These are phyloP conservation scores for Debaryomyces nepalensis DNA, from an alignment of 1,139 yeast genomes.

Conservation along the genomic window DNA sequence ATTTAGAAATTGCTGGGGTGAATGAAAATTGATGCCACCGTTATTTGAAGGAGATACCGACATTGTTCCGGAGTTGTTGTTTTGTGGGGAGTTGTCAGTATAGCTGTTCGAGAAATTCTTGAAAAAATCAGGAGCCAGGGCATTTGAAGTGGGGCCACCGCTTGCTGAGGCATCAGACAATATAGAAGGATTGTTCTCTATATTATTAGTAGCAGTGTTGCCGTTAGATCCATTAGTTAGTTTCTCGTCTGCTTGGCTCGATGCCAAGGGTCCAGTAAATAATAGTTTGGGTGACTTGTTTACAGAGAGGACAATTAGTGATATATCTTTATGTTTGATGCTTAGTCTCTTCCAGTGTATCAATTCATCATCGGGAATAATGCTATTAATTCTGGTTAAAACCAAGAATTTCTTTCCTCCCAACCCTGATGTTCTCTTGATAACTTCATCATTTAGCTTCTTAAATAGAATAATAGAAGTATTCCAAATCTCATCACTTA, in stretches of 20 bases:
- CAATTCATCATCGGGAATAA: constrained; percentile 78
- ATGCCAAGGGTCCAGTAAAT: constrained; percentile 28
- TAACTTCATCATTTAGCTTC: constrained; percentile 38
- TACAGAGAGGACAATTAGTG: constrained; percentile 75
- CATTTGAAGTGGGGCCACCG: constrained; percentile 7
- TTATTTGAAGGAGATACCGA: constrained; percentile 43
- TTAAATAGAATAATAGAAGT: constrained; percentile 44
- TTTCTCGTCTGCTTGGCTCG: constrained; percentile 6
- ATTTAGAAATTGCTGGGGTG: constrained; percentile 46
- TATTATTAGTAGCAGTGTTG: constrained; percentile 12
- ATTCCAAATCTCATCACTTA: constrained; percentile 47
- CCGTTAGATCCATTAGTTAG: background rate
- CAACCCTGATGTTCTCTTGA: constrained; percentile 35
- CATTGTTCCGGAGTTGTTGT: constrained; percentile 29
- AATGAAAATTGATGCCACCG: constrained; percentile 34
- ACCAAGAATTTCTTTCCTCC: constrained; percentile 67
- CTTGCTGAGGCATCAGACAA: background rate
- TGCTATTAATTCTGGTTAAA: constrained; percentile 68
- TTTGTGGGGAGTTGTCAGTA: constrained; percentile 28
- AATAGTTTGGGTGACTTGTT: constrained; percentile 64
- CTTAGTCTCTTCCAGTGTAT: constrained; percentile 78
- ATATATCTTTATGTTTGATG: constrained; percentile 59
- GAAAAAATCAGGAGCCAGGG: constrained; percentile 14
- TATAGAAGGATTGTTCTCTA: constrained; percentile 20
- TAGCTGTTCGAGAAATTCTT: constrained; percentile 12